These are phyloP conservation scores for Umbilicus rupestris DNA, from an alignment of 164 flowering plant genomes.

Conservation along the genomic window DNA sequence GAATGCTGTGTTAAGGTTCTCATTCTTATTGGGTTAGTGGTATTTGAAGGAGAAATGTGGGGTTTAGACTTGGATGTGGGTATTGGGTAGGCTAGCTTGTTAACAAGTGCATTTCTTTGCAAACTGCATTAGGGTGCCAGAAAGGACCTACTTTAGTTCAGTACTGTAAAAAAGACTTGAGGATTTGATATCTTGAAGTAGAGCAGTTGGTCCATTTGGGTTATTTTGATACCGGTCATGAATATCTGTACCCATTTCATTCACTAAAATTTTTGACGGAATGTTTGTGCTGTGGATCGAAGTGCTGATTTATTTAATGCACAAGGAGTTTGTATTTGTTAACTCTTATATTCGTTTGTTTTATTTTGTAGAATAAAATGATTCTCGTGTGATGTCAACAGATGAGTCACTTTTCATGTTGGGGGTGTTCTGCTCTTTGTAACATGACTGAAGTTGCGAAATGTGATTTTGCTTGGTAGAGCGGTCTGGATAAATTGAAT, in stretches of 20 bases:
- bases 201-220: neutral
- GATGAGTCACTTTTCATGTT: neutral
- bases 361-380: neutral
- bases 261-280: too few species aligned
- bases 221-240: neutral
- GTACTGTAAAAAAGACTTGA: neutral
- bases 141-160: neutral
- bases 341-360: neutral
- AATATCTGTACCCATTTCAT: neutral
- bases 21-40: neutral
- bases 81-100: neutral
- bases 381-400: neutral
- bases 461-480: neutral
- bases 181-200: neutral
- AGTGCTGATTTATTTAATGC: too few species aligned
- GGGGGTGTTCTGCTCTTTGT: neutral
- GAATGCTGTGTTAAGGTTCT: neutral
- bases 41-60: neutral
- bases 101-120: too few species aligned
- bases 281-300: too few species aligned
- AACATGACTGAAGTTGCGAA: neutral
- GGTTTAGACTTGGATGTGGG: neutral
- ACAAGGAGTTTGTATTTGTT: neutral
- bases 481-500: neutral
- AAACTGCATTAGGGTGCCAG: too few species aligned